Evolutionary conservation across 495 filamentous ascomycete species (phyloP).

Genomic region (Talaromyces thailandensis): DNA sequence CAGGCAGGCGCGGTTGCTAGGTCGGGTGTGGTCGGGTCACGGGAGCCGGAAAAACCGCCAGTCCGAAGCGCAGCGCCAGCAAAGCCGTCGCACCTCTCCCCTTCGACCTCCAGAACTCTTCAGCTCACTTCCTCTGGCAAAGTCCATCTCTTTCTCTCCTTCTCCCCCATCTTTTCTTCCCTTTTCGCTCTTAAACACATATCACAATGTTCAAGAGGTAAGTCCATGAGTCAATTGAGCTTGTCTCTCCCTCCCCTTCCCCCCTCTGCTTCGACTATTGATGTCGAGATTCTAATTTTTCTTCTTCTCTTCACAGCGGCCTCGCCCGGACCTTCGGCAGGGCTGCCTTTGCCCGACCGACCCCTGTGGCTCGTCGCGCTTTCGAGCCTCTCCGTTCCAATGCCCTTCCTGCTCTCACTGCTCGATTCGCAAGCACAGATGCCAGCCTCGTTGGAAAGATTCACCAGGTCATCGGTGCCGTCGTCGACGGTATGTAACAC

Average conservation of each 20-base stretch:
- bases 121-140: conserved; percentile 13
- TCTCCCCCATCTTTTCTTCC: conserved; percentile 13
- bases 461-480: conserved; percentile 74
- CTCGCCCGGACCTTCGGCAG: conserved; percentile 71
- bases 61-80: conserved; percentile 1
- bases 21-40: conserved; percentile 8
- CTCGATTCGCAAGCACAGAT: conserved; percentile 63
- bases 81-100: conserved; percentile 7
- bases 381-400: conserved; percentile 54
- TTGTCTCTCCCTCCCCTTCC: conserved; percentile 35
- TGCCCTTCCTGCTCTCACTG: conserved; percentile 50
- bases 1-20: background rate
- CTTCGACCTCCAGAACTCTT: conserved; percentile 11
- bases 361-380: conserved; percentile 57
- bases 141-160: conserved; percentile 12
- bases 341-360: conserved; percentile 64
- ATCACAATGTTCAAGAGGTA: conserved; percentile 87
- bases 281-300: conserved; percentile 23
- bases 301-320: conserved; percentile 46
- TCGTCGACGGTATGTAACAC: conserved; percentile 54
- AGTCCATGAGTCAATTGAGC: conserved; percentile 21
- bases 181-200: conserved; percentile 41
- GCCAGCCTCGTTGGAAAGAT: conserved; percentile 65
- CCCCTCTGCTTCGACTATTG: conserved; percentile 28
- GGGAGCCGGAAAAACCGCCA: background rate